Conservation (phyloP, 2,329 filamentous ascomycete species). For the Colletotrichum gloeosporioides region DNA sequence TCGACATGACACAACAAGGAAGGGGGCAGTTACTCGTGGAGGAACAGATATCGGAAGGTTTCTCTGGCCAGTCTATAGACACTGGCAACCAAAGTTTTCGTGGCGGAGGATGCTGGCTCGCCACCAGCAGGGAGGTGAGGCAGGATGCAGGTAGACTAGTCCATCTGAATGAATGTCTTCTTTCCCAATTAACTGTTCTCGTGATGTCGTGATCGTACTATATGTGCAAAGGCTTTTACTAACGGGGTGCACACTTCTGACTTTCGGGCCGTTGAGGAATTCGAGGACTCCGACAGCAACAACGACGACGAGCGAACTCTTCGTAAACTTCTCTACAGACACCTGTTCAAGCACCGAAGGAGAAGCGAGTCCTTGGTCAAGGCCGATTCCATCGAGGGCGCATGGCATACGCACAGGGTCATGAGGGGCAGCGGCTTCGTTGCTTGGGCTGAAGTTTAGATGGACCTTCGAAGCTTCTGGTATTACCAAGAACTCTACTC, state of each 20-base stretch:
- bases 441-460: too few relatives aligned
- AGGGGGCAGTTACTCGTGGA: too few relatives aligned
- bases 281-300: background rate
- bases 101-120: background rate
- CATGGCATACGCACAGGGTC: too few relatives aligned
- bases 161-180: background rate
- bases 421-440: too few relatives aligned
- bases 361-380: too few relatives aligned
- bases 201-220: background rate
- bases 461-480: too few relatives aligned
- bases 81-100: background rate
- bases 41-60: too few relatives aligned
- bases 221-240: rapidly evolving
- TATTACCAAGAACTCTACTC: too few relatives aligned
- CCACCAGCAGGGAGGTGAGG: background rate
- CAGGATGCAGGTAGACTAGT: background rate
- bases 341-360: too few relatives aligned
- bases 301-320: background rate
- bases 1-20: too few relatives aligned
- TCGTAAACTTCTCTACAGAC: background rate
- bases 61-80: too few relatives aligned
- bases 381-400: too few relatives aligned
- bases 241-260: background rate
- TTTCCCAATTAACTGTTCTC: background rate
- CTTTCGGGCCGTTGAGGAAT: rapidly evolving